Evolutionary conservation across 192 early-diverging fungal genomes (phyloP), one percentile per base, ranked within the genome.

Genomic region (Linnemannia elongata): DNA sequence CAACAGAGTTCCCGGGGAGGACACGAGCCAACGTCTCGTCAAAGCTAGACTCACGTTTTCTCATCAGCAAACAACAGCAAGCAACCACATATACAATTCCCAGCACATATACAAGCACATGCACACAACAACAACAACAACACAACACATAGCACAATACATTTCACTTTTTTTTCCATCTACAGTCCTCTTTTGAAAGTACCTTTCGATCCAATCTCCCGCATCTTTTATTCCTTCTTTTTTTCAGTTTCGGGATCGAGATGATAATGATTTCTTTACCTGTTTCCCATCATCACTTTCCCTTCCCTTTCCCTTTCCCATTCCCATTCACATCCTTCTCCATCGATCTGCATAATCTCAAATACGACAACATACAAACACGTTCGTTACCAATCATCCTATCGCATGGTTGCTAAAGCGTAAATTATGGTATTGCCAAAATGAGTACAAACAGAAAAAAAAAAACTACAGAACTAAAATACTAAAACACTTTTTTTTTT

Each of bases 11-110:
- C 71, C 71, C 10, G 77, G 66, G 39, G 45, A 7, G 42, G 49
- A 9, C 70, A 82, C 15, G 81, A 82, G 35, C 75, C 47, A 10
- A 69, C 69, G n/a, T 72, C 78, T 17, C 69, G 70, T 36, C 74
- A 76, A 60, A 76, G 39, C 38, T 76, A 57, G 39, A 27, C 18
- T 3, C 63, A 39, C 49, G 73, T 24, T 27, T 54, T 49, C 13
- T 30, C 5, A 18, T 13, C 44, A 33, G 24, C 30, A 30, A 27
- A 63, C 27, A 63, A 27, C 24, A 24, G 30, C 27, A 7, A 27
- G 12, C 60, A 66, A 33, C n/a, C 44, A 45, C 44, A 45, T 45
- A 45, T 45, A 45, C 44, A 45, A 15, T 10, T 45, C 44, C 0
- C 44, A 15, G 12, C 44, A 45, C 60, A 35, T 13, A 33, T 12